phyloP scores from a whole-genome alignment of 257 asterid genomes.

The Nicotiana attenuata region DNA sequence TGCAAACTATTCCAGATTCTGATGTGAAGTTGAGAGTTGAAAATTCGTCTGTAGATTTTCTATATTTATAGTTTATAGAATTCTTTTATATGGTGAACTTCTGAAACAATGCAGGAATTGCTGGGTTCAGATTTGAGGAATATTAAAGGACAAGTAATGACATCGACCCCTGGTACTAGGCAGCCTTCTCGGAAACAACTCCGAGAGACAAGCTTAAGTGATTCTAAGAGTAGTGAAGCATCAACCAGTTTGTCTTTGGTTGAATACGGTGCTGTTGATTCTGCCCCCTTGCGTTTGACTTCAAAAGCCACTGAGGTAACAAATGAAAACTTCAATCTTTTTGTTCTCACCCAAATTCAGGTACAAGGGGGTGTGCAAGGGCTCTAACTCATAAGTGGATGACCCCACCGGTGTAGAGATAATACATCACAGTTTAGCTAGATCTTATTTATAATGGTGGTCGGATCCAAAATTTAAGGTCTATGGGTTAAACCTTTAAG shows the following conservation, averaged over 20 bases:
- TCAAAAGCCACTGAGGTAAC: constrained; percentile 72
- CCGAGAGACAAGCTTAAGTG: constrained; percentile 47
- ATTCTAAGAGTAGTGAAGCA: constrained; percentile 65
- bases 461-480: too few relatives aligned
- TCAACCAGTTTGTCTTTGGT: constrained; percentile 48
- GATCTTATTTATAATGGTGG: background rate
- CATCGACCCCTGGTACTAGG: constrained; percentile 49
- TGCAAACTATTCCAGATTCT: background rate
- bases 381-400: background rate
- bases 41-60: background rate
- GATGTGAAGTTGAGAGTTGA: background rate
- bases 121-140: constrained; percentile 59
- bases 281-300: constrained; percentile 62
- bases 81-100: background rate
- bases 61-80: background rate
- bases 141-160: constrained; percentile 46
- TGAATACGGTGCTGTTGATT: constrained; percentile 51
- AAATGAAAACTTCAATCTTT: background rate
- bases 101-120: constrained; percentile 39
- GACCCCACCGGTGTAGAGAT: background rate
- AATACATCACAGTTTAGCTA: background rate
- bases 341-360: background rate
- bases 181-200: constrained; percentile 63
- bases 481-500: too few relatives aligned
- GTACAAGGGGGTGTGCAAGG: background rate